These are phyloP conservation scores for Mycena floridula DNA, from an alignment of 768 basidiomycete species.

Conservation along the genomic window DNA sequence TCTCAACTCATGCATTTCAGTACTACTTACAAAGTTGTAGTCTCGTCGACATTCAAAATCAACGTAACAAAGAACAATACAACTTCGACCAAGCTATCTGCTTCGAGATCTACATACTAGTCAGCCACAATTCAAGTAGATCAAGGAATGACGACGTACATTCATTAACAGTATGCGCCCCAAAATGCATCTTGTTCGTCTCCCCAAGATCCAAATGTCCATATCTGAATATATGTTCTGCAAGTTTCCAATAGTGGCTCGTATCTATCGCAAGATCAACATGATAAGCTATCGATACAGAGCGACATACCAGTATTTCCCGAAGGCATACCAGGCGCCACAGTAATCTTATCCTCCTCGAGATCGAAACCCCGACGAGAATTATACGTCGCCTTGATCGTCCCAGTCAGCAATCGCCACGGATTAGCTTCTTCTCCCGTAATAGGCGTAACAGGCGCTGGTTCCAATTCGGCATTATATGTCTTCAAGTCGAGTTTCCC, in stretches of 20 bases:
- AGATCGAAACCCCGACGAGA: conserved; percentile 32
- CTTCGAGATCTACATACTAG: conserved; percentile 46
- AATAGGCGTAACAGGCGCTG: conserved; percentile 57
- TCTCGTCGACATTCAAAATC: conserved; percentile 67
- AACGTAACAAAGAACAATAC: conserved; percentile 61
- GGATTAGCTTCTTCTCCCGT: conserved; percentile 33
- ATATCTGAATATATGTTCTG: conserved; percentile 66
- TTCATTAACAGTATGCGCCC: conserved; percentile 59
- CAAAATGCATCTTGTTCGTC: conserved; percentile 24
- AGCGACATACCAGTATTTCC: conserved; percentile 47
- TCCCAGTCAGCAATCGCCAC: conserved; percentile 52
- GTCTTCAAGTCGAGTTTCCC: conserved; percentile 50
- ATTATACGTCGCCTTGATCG: conserved; percentile 57
- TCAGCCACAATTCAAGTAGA: conserved; percentile 60
- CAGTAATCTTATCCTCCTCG: conserved; percentile 29
- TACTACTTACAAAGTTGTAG: too few species aligned
- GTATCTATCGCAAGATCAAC: conserved; percentile 47
- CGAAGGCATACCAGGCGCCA: conserved; percentile 51
- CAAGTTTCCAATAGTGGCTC: conserved; percentile 51
- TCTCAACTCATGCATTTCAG: too few species aligned
- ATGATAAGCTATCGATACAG: too few species aligned
- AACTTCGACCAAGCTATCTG: conserved; percentile 52
- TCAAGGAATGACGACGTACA: conserved; percentile 22
- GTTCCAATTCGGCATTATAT: conserved; percentile 47
- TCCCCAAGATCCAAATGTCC: conserved; percentile 33